Percentiles rank a stretch among this genome's conserved stretches.
Conservation (phyloP, 768 basidiomycete species). For the Pisolithus marmoratus region DNA sequence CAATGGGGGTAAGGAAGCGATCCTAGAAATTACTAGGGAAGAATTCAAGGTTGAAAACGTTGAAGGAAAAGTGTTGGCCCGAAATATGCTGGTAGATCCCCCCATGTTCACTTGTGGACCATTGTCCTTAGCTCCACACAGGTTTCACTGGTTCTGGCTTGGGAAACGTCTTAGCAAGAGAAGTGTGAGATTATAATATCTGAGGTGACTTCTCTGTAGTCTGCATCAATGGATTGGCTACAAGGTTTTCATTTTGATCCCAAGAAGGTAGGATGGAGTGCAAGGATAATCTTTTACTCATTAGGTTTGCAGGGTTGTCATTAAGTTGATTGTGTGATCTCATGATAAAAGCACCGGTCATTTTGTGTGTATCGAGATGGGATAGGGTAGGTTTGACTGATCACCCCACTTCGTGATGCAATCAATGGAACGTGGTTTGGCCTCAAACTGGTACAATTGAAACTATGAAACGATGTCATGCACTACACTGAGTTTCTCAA, state of each 20-base stretch:
- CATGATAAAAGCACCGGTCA: no score
- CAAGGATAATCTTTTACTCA: background rate
- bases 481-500: no score
- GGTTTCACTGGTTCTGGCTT: slow-evolving; percentile 70
- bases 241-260: slow-evolving; percentile 52
- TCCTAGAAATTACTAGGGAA: slow-evolving; percentile 45
- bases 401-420: no score
- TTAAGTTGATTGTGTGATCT: no score
- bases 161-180: slow-evolving; percentile 75
- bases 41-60: slow-evolving; percentile 50
- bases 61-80: slow-evolving; percentile 43
- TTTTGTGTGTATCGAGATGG: no score
- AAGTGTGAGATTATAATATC: slow-evolving; percentile 30
- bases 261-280: slow-evolving; percentile 35
- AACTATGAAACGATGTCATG: no score
- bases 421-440: no score
- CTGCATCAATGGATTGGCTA: slow-evolving; percentile 46
- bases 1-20: slow-evolving; percentile 37
- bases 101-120: background rate
- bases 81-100: slow-evolving; percentile 37
- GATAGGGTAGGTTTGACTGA: no score
- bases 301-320: no score
- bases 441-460: no score
- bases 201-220: slow-evolving; percentile 7
- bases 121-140: slow-evolving; percentile 18